Percentiles rank a stretch among this genome's conserved stretches.
These are phyloP conservation scores for Abortiporus biennis DNA, from an alignment of 1,284 basidiomycete genomes.

Conservation along the genomic window DNA sequence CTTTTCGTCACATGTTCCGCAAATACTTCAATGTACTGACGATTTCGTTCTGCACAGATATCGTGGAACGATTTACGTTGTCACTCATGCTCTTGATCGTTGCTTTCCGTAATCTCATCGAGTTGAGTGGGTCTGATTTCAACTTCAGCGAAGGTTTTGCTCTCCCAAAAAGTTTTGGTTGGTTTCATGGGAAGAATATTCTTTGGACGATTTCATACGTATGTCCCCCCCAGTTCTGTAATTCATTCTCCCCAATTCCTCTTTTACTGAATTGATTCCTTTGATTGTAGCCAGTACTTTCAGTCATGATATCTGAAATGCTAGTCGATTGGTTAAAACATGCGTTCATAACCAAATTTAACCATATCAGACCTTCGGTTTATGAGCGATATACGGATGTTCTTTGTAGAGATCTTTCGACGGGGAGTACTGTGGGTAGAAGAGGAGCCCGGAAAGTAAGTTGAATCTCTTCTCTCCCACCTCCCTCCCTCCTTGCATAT, in stretches of 20 bases:
- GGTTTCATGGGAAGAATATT: slow-evolving; percentile 73
- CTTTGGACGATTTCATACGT: slow-evolving; percentile 91
- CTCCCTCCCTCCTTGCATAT: too few species aligned
- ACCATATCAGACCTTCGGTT: slow-evolving; percentile 90
- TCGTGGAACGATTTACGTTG: slow-evolving; percentile 96
- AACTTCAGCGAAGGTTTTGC: slow-evolving; percentile 65
- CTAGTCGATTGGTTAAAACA: slow-evolving; percentile 99
- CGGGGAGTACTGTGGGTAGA: slow-evolving; percentile 68
- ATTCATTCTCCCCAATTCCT: neutral
- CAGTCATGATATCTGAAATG: slow-evolving; percentile 90
- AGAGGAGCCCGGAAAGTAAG: slow-evolving; percentile 64
- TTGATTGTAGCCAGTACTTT: slow-evolving; percentile 71
- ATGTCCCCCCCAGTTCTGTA: slow-evolving; percentile 22
- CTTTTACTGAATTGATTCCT: neutral
- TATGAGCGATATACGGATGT: slow-evolving; percentile 97
- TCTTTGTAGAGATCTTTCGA: slow-evolving; percentile 88
- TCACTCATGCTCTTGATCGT: slow-evolving; percentile 89
- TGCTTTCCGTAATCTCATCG: slow-evolving; percentile 92
- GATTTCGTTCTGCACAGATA: slow-evolving; percentile 52
- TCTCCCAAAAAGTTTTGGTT: slow-evolving; percentile 82
- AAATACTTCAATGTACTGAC: neutral
- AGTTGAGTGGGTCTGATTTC: slow-evolving; percentile 87
- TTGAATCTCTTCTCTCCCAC: too few species aligned
- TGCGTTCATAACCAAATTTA: slow-evolving; percentile 98
- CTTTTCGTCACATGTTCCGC: neutral